A percentile compares a stretch with the other conserved stretches of the same genome.
Evolutionary conservation across 2,329 filamentous ascomycete species (phyloP).

Genomic region (Lecanicillium sp.): DNA sequence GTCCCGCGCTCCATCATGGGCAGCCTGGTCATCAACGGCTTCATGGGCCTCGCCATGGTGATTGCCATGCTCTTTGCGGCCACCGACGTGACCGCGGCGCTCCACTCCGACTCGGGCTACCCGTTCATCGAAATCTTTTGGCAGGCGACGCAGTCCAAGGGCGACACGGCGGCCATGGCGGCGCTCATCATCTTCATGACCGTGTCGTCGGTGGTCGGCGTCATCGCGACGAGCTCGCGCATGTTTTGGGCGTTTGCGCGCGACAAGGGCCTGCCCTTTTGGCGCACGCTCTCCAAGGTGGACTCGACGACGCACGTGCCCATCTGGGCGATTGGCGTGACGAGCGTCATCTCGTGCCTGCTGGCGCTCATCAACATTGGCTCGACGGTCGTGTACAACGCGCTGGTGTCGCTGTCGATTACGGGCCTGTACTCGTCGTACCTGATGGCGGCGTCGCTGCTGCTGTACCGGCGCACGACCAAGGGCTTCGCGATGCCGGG

Average conservation of each 20-base stretch:
- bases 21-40: conserved; percentile 43
- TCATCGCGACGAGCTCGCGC: conserved; percentile 21
- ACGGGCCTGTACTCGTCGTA: conserved; percentile 46
- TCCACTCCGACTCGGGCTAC: conserved; percentile 41
- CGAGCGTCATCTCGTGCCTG: conserved; percentile 38
- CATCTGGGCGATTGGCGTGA: conserved; percentile 48
- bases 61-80: conserved; percentile 50
- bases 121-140: conserved; percentile 56
- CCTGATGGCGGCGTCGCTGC: conserved; percentile 23
- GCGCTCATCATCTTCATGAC: conserved; percentile 36
- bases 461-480: conserved; percentile 26
- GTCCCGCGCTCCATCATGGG: conserved; percentile 46
- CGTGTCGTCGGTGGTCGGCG: conserved; percentile 18
- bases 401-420: conserved; percentile 45
- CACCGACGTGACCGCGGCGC: conserved; percentile 38
- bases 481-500: conserved; percentile 22
- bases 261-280: conserved; percentile 46
- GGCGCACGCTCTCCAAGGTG: conserved; percentile 49
- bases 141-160: conserved; percentile 41
- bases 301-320: conserved; percentile 54
- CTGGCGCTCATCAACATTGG: conserved; percentile 46
- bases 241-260: conserved; percentile 25
- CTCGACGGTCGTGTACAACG: conserved; percentile 44
- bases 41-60: conserved; percentile 50
- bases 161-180: conserved; percentile 44